phyloP scores from a whole-genome alignment of 1,139 yeast genomes.

The Blastobotrys indianensis region DNA sequence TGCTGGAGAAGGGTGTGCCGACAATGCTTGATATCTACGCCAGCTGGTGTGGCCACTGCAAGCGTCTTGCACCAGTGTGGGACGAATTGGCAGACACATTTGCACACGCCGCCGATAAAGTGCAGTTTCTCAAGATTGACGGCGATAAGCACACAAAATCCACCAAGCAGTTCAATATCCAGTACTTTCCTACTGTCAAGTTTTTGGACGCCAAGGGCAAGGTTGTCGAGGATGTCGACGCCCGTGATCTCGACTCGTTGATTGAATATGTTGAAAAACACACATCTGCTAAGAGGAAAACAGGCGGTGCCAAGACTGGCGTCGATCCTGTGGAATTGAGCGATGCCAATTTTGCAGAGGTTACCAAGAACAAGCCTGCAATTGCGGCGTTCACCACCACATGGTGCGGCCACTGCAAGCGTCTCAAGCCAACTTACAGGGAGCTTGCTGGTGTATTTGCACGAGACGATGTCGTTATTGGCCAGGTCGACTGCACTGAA shows the following conservation, averaged over 20 bases:
- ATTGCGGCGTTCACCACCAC: slow-evolving; percentile 54
- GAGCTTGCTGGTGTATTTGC: slow-evolving; percentile 48
- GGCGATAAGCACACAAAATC: slow-evolving; percentile 58
- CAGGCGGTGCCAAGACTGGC: slow-evolving; percentile 29
- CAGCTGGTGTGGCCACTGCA: slow-evolving; percentile 81
- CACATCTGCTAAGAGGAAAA: slow-evolving; percentile 35
- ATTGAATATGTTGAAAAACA: slow-evolving; percentile 44
- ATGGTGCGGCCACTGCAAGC: slow-evolving; percentile 77
- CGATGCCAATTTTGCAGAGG: slow-evolving; percentile 23
- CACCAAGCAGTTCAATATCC: slow-evolving; percentile 49
- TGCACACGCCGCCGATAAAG: slow-evolving; percentile 39
- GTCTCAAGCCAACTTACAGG: slow-evolving; percentile 58
- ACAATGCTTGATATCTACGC: slow-evolving; percentile 72
- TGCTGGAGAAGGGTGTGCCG: slow-evolving; percentile 51
- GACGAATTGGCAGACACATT: slow-evolving; percentile 56
- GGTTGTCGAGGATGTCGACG: slow-evolving; percentile 28
- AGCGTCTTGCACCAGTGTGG: slow-evolving; percentile 56
- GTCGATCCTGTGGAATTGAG: slow-evolving; percentile 38
- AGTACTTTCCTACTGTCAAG: slow-evolving; percentile 62
- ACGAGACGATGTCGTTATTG: slow-evolving; percentile 43
- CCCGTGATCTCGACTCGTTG: slow-evolving; percentile 40
- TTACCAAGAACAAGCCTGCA: slow-evolving; percentile 26
- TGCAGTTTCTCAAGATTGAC: slow-evolving; percentile 50
- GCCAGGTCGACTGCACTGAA: slow-evolving; percentile 44
- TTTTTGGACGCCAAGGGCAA: slow-evolving; percentile 42